phyloP scores from a whole-genome alignment of 768 basidiomycete species.

The Exidia glandulosa region DNA sequence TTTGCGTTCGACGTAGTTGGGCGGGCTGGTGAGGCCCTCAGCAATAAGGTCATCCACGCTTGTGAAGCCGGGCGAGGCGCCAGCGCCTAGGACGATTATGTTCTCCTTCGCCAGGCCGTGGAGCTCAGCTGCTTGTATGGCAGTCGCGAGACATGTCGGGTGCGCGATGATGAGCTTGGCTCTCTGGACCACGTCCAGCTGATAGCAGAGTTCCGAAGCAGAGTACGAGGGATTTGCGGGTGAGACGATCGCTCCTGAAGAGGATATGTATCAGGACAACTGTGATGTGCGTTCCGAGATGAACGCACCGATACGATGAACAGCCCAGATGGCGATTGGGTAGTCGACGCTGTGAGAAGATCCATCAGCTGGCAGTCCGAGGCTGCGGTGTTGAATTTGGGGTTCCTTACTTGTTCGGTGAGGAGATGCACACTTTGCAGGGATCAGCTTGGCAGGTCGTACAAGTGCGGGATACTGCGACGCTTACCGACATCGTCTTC shows the following conservation, averaged over 20 bases:
- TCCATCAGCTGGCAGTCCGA: neutral
- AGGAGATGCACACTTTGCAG: slow-evolving; percentile 45
- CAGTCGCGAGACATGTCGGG: slow-evolving; percentile 18
- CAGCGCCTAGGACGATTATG: slow-evolving; percentile 3
- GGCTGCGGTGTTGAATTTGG: slow-evolving; percentile 13
- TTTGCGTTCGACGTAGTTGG: slow-evolving; percentile 36
- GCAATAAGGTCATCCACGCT: slow-evolving; percentile 39
- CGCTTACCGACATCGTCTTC: slow-evolving; percentile 10
- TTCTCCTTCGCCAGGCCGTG: neutral
- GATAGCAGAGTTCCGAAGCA: slow-evolving; percentile 45
- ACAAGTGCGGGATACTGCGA: slow-evolving; percentile 11
- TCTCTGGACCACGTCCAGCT: slow-evolving; percentile 33
- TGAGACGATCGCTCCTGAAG: slow-evolving; percentile 50
- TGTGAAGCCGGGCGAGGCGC: neutral
- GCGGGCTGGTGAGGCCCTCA: slow-evolving; percentile 31
- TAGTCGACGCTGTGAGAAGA: neutral
- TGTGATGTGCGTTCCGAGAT: slow-evolving; percentile 1
- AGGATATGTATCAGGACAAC: slow-evolving; percentile 25
- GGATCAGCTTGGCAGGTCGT: neutral
- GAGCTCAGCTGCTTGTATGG: neutral
- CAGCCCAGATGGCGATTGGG: slow-evolving; percentile 47
- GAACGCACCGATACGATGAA: slow-evolving; percentile 18
- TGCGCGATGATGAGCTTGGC: slow-evolving; percentile 33
- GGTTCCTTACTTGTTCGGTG: slow-evolving; percentile 60
- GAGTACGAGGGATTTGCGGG: slow-evolving; percentile 55